Evolutionary conservation across 2,329 filamentous ascomycete species (phyloP).

Genomic region (Neonectria faginata): DNA sequence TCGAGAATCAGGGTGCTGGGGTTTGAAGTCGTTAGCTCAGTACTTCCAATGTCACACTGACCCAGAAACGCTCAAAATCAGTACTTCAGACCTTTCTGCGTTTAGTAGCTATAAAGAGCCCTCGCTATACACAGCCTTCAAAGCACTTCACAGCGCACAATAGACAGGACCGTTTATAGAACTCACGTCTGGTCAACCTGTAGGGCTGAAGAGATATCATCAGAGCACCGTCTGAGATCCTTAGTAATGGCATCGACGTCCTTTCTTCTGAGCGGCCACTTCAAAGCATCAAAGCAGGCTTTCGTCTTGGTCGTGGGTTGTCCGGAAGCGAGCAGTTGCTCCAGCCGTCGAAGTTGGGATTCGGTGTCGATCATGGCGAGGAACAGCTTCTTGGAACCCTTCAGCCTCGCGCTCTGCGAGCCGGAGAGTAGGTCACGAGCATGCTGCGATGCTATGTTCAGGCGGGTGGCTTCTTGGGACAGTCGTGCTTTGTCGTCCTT

Average conservation of each 20-base stretch:
- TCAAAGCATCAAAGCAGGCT: neutral
- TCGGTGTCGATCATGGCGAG: neutral
- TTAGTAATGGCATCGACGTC: neutral
- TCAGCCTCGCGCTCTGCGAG: neutral
- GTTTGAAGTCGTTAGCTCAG: too few species aligned
- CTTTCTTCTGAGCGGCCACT: neutral
- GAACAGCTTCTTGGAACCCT: neutral
- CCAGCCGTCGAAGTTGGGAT: neutral
- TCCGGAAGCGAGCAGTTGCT: neutral
- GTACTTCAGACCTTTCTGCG: too few species aligned
- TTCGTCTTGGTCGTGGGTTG: neutral
- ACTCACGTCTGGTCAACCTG: conserved; percentile 1
- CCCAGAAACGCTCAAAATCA: too few species aligned
- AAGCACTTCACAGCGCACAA: too few species aligned
- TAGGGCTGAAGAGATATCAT: neutral
- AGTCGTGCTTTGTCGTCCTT: neutral
- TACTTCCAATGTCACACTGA: too few species aligned
- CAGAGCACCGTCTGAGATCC: neutral
- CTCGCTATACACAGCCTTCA: too few species aligned
- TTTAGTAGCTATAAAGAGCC: too few species aligned
- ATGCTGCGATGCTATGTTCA: neutral
- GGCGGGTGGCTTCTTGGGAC: neutral
- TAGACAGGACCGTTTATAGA: too few species aligned
- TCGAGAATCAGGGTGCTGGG: too few species aligned
- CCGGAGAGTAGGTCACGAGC: neutral